These are phyloP conservation scores for Paraleonurus japonicus DNA, from an alignment of 257 asterid species.

Conservation along the genomic window DNA sequence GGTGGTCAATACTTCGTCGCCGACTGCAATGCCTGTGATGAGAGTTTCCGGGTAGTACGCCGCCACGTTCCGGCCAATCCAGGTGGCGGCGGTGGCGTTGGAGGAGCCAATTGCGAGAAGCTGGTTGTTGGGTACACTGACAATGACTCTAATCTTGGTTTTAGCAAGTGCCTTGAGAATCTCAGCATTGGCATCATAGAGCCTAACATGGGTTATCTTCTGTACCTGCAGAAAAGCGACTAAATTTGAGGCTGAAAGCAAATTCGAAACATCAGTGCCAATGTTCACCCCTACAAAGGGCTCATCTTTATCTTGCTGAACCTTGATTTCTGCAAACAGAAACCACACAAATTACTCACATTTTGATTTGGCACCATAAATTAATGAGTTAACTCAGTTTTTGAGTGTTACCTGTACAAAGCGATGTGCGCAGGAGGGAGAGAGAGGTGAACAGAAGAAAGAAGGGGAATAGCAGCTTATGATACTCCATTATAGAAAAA, in stretches of 20 bases:
- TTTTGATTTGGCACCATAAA: not conserved
- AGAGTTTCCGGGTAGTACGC: slow-evolving; percentile 80
- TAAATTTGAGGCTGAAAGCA: slow-evolving; percentile 57
- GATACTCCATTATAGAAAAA: slow-evolving; percentile 51
- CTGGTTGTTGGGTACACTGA: slow-evolving; percentile 95
- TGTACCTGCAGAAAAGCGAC: slow-evolving; percentile 69
- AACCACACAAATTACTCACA: not conserved
- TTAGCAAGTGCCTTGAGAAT: slow-evolving; percentile 79
- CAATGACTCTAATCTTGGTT: slow-evolving; percentile 77
- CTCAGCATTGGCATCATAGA: slow-evolving; percentile 72
- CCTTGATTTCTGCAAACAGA: slow-evolving; percentile 51
- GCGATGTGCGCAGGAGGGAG: slow-evolving; percentile 23
- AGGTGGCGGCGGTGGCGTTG: slow-evolving; percentile 91
- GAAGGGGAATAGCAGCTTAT: slow-evolving; percentile 39
- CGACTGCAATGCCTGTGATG: slow-evolving; percentile 80
- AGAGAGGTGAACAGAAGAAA: slow-evolving; percentile 23
- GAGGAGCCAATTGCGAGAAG: slow-evolving; percentile 91
- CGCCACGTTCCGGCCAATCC: slow-evolving; percentile 88
- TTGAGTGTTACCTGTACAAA: slow-evolving; percentile 48
- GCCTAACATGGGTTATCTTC: slow-evolving; percentile 80
- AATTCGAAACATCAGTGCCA: slow-evolving; percentile 83
- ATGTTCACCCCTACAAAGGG: slow-evolving; percentile 92
- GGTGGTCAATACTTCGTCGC: slow-evolving; percentile 86
- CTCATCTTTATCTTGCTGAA: slow-evolving; percentile 57
- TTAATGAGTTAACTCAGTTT: not conserved